phyloP scores from a whole-genome alignment of 129 eudicot genomes.

The Heracleum sosnowskyi region DNA sequence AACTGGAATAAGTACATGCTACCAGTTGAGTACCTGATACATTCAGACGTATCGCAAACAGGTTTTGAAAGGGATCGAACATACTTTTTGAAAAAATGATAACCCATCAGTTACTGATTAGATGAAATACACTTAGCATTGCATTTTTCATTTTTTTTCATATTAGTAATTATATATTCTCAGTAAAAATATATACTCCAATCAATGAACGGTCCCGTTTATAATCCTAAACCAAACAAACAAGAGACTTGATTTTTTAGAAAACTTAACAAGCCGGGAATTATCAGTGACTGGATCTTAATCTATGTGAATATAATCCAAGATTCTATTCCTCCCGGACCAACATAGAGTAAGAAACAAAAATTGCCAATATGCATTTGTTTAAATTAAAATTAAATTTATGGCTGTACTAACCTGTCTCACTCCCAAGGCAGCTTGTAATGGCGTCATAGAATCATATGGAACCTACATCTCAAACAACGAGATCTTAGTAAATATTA shows the following conservation, averaged over 20 bases:
- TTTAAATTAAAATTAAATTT: too few species aligned
- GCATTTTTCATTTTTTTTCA: neutral
- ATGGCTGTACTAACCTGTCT: constrained; percentile 53
- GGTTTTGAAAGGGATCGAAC: neutral
- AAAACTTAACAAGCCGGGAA: neutral
- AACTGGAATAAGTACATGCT: too few species aligned
- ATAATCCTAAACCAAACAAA: neutral
- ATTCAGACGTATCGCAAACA: neutral
- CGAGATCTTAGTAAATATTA: neutral
- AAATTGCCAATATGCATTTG: neutral
- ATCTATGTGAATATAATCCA: neutral
- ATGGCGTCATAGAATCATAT: constrained; percentile 85
- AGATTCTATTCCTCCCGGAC: neutral
- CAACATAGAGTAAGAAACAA: neutral
- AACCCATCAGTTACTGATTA: neutral
- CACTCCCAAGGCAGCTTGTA: constrained; percentile 98
- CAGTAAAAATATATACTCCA: neutral
- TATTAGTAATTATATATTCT: too few species aligned
- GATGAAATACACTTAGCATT: neutral
- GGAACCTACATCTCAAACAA: constrained; percentile 50
- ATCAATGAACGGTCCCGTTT: neutral
- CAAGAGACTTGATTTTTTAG: neutral
- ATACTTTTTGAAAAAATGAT: too few species aligned
- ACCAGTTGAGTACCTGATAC: neutral
- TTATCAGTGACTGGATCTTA: neutral